These are phyloP conservation scores for Cryptomeria japonica DNA, from an alignment of 75 land plant genomes.

Conservation along the genomic window DNA sequence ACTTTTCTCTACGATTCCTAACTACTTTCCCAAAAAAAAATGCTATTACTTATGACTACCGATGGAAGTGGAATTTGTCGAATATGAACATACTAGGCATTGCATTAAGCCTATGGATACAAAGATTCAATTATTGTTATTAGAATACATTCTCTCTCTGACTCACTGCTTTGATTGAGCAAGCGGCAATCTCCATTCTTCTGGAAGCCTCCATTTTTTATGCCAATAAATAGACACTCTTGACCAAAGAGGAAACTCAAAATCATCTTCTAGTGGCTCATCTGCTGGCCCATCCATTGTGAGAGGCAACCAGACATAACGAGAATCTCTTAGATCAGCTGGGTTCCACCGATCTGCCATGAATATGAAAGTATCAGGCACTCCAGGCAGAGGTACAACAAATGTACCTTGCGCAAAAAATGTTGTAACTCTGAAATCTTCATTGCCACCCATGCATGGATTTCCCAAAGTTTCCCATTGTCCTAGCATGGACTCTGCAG, in stretches of 20 bases:
- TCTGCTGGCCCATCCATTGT: constrained; percentile 78
- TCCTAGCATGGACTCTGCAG: constrained; percentile 98
- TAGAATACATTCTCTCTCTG: neutral
- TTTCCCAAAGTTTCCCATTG: constrained; percentile 97
- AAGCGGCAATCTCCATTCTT: constrained; percentile 43
- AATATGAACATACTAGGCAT: neutral
- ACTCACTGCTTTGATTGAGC: neutral
- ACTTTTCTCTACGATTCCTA: neutral
- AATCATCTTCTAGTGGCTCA: constrained; percentile 72
- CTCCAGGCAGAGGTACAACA: constrained; percentile 85
- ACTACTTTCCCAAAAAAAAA: neutral
- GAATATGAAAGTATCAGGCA: constrained; percentile 71
- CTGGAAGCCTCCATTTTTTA: constrained; percentile 86
- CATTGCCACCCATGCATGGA: constrained; percentile 87
- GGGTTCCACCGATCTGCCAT: constrained; percentile 99
- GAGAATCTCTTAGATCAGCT: constrained; percentile 82
- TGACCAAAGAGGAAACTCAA: constrained; percentile 93
- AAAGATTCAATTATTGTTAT: neutral
- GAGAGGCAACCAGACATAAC: constrained; percentile 95
- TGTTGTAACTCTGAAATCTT: constrained; percentile 68
- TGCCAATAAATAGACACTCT: constrained; percentile 91
- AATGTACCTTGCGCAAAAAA: constrained; percentile 93
- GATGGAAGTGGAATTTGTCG: neutral
- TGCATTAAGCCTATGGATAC: neutral
- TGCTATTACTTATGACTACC: neutral